Conservation (phyloP, 805 yeast genomes). For the Ogataea thermomethanolica region DNA sequence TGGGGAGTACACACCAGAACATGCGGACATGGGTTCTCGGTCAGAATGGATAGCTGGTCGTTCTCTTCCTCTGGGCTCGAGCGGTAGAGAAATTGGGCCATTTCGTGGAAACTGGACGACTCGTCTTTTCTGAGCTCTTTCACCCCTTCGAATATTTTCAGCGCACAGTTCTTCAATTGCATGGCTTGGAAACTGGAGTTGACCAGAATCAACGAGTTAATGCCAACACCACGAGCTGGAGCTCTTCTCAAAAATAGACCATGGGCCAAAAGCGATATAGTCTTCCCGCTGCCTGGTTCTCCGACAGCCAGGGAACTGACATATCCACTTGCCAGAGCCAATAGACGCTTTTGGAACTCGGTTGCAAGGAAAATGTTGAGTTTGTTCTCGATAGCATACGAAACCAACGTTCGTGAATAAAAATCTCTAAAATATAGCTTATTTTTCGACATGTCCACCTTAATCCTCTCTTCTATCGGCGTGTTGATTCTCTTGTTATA, state of each 20-base stretch:
- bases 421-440: slow-evolving; percentile 20
- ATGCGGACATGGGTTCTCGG: slow-evolving; percentile 28
- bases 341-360: slow-evolving; percentile 29
- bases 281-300: slow-evolving; percentile 32
- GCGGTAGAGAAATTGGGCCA: slow-evolving; percentile 33
- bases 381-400: slow-evolving; percentile 17
- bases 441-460: slow-evolving; percentile 17
- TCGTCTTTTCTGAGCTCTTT: slow-evolving; percentile 1
- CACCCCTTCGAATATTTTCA: slow-evolving; percentile 10
- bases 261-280: slow-evolving; percentile 26
- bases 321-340: slow-evolving; percentile 24
- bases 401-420: slow-evolving; percentile 14
- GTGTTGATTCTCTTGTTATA: slow-evolving; percentile 22
- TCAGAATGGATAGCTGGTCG: slow-evolving; percentile 24
- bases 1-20: slow-evolving; percentile 35
- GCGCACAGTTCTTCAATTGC: slow-evolving; percentile 21
- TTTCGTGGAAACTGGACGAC: neutral
- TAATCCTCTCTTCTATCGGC: slow-evolving; percentile 23
- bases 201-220: slow-evolving; percentile 31
- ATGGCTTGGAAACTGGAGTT: slow-evolving; percentile 26
- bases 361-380: slow-evolving; percentile 23
- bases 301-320: slow-evolving; percentile 32
- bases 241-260: slow-evolving; percentile 26
- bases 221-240: slow-evolving; percentile 25
- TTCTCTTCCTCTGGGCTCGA: slow-evolving; percentile 23